Evolutionary conservation across 495 filamentous ascomycete species (phyloP).

Genomic region (Penicillium atrosanguineum): DNA sequence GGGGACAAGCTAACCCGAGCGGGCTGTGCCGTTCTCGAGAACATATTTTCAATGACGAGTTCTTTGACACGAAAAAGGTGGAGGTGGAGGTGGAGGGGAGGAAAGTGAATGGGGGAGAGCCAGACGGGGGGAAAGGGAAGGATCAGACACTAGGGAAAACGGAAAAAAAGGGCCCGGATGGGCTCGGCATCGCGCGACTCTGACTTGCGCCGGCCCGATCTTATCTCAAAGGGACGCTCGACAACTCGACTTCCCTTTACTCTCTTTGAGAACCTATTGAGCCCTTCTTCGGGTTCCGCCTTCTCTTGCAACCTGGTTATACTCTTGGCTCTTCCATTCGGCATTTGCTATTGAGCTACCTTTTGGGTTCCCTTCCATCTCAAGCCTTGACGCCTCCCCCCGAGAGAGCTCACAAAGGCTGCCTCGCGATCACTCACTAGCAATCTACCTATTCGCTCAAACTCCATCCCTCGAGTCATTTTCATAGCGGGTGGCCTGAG

Average conservation of each 20-base stretch:
- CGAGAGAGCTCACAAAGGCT: neutral
- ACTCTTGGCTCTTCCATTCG: neutral
- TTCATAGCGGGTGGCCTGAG: neutral
- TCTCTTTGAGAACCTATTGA: conserved; percentile 14
- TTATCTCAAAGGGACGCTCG: conserved; percentile 28
- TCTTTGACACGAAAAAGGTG: conserved; percentile 4
- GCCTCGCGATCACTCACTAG: neutral
- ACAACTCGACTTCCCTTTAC: conserved; percentile 1
- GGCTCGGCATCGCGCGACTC: conserved; percentile 37
- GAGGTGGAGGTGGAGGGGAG: conserved; percentile 3
- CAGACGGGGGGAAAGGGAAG: conserved; percentile 14
- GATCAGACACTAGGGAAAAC: conserved; percentile 21
- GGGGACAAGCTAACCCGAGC: conserved; percentile 21
- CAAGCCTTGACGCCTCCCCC: neutral
- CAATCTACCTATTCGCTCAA: neutral
- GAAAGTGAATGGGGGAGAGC: conserved; percentile 2
- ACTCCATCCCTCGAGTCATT: neutral
- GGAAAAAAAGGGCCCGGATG: conserved; percentile 45
- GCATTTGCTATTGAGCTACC: conserved; percentile 14
- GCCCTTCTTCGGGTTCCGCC: conserved; percentile 3
- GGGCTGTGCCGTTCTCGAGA: conserved; percentile 30
- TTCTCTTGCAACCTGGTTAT: neutral
- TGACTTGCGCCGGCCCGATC: conserved; percentile 36
- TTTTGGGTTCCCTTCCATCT: conserved; percentile 2
- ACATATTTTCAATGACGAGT: conserved; percentile 16